Percentiles rank a stretch among this genome's conserved stretches.
phyloP scores from a whole-genome alignment of 768 basidiomycete species.

The Auricularia cornea region DNA sequence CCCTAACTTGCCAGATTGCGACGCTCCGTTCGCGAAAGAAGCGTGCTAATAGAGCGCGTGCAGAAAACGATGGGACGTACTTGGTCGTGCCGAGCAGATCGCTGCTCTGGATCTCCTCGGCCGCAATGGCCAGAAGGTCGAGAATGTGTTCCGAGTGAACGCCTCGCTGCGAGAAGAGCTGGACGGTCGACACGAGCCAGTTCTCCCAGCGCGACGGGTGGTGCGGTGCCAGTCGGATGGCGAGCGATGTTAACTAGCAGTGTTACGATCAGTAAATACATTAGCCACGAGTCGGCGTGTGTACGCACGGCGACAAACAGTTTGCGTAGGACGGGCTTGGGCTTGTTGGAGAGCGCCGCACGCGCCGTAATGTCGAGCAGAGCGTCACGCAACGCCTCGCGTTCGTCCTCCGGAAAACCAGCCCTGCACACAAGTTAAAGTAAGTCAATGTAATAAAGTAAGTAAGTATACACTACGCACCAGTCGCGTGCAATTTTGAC shows the following conservation, averaged over 20 bases:
- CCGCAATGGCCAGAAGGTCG: conserved; percentile 74
- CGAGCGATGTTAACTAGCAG: conserved; percentile 53
- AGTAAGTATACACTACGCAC: conserved; percentile 32
- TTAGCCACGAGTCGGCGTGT: background rate
- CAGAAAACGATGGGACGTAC: too few relatives aligned
- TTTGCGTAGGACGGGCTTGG: conserved; percentile 73
- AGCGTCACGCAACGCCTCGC: conserved; percentile 50
- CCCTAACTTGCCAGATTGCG: too few relatives aligned
- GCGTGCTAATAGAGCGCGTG: too few relatives aligned
- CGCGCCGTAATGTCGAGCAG: conserved; percentile 63
- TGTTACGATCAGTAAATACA: background rate
- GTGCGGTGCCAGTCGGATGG: conserved; percentile 58
- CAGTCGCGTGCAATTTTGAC: conserved; percentile 92
- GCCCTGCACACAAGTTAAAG: conserved; percentile 49
- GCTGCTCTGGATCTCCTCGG: conserved; percentile 71
- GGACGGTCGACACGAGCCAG: conserved; percentile 63
- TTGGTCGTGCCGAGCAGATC: conserved; percentile 67
- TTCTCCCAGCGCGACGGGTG: conserved; percentile 58
- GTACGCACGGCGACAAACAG: conserved; percentile 74
- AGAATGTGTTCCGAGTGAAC: conserved; percentile 52
- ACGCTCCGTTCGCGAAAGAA: too few relatives aligned
- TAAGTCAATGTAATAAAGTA: conserved; percentile 15
- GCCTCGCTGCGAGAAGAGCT: conserved; percentile 51
- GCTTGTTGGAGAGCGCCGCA: conserved; percentile 48
- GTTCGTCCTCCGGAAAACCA: conserved; percentile 57